Evolutionary conservation across 768 basidiomycete species (phyloP).

Genomic region (Leucogyrophana mollusca): DNA sequence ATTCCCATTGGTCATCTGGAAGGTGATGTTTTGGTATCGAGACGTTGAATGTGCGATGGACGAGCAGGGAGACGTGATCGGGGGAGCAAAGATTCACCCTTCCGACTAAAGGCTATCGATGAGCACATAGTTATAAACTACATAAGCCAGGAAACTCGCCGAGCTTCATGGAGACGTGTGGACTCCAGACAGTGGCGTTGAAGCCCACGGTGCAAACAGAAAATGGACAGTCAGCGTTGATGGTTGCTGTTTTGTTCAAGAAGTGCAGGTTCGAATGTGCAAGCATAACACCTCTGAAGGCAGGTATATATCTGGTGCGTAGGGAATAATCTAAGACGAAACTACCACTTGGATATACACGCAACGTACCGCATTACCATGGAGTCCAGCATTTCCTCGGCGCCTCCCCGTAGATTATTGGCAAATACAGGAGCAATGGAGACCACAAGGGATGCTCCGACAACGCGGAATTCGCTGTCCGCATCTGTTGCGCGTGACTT

Average conservation of each 20-base stretch:
- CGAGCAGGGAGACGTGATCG: constrained; percentile 86
- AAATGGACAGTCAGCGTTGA: constrained; percentile 86
- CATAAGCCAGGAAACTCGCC: constrained; percentile 42
- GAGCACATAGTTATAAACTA: neutral
- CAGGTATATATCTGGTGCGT: constrained; percentile 74
- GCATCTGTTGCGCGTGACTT: constrained; percentile 32
- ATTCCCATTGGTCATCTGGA: constrained; percentile 75
- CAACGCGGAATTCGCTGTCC: constrained; percentile 54
- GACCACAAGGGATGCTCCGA: constrained; percentile 66
- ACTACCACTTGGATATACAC: neutral
- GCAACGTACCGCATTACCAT: constrained; percentile 87
- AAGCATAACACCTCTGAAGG: constrained; percentile 84
- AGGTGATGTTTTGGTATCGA: constrained; percentile 94
- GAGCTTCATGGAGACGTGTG: constrained; percentile 76
- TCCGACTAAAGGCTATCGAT: constrained; percentile 52
- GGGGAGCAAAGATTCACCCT: constrained; percentile 87
- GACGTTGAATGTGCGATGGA: constrained; percentile 91
- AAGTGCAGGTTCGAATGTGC: constrained; percentile 81
- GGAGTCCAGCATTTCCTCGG: constrained; percentile 87
- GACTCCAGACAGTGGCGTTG: constrained; percentile 88
- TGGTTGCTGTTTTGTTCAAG: constrained; percentile 56
- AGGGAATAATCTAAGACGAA: neutral
- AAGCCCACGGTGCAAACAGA: constrained; percentile 72
- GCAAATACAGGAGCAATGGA: constrained; percentile 84
- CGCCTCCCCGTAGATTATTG: constrained; percentile 67